Conservation (phyloP, 2,329 filamentous ascomycete species). For the Pseudogymnoascus sp. region DNA sequence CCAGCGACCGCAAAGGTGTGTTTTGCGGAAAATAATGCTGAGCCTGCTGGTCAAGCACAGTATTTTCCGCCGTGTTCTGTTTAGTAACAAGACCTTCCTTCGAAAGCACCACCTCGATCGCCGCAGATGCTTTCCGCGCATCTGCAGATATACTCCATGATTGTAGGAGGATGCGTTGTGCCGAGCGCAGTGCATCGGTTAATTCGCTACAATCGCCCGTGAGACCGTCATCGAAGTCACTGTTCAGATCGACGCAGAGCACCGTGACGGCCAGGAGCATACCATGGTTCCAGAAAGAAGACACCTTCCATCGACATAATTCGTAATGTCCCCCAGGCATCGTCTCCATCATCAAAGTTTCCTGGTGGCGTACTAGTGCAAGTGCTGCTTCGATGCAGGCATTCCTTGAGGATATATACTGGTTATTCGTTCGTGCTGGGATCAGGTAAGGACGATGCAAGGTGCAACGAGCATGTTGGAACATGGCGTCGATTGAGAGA, state of each 20-base stretch:
- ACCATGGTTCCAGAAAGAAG: slow-evolving; percentile 49
- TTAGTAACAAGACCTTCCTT: neutral
- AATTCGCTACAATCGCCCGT: neutral
- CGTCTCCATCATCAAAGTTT: slow-evolving; percentile 37
- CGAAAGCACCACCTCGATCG: neutral
- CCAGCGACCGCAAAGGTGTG: neutral
- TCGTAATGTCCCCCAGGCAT: neutral
- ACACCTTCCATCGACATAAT: slow-evolving; percentile 42
- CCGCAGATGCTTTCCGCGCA: neutral
- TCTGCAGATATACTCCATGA: neutral
- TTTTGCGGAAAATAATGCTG: neutral
- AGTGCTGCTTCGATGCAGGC: slow-evolving; percentile 43
- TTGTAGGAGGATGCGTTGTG: neutral
- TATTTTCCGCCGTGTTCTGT: neutral
- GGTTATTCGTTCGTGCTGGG: slow-evolving; percentile 31
- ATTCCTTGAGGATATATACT: slow-evolving; percentile 46
- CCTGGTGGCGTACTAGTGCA: slow-evolving; percentile 39
- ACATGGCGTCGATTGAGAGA: neutral
- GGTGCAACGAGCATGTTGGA: neutral
- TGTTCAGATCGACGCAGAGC: slow-evolving; percentile 36
- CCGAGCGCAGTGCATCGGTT: neutral
- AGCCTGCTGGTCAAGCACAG: neutral
- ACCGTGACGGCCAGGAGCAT: slow-evolving; percentile 53
- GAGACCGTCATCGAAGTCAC: neutral
- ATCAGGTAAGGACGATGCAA: slow-evolving; percentile 43